Evolutionary conservation across 2,329 filamentous ascomycete genomes (phyloP).

Genomic region (Apiospora aurea): DNA sequence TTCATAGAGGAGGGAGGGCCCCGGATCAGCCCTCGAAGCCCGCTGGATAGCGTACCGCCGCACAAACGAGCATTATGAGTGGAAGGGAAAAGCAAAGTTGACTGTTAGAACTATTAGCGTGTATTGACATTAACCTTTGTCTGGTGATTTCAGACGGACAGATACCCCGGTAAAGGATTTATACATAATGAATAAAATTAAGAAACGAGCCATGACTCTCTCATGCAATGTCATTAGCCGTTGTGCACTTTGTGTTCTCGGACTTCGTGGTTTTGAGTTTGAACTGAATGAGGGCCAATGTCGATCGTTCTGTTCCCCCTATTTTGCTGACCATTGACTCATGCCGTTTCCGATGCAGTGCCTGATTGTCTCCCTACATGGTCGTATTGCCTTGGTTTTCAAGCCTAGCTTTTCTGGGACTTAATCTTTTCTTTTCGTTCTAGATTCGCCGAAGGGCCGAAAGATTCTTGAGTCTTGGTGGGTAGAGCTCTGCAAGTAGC

Average conservation of each 20-base stretch:
- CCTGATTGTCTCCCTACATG: not conserved
- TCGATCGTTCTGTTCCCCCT: not conserved
- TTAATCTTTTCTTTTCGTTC: not conserved
- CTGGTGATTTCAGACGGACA: not conserved
- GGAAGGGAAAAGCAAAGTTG: not conserved
- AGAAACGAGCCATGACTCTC: not conserved
- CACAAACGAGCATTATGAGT: not conserved
- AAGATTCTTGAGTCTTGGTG: not conserved
- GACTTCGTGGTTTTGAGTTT: not conserved
- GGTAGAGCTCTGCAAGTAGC: not conserved
- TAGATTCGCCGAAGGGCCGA: too few relatives aligned
- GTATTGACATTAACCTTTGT: not conserved
- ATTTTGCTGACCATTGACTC: not conserved
- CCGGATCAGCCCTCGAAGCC: not conserved
- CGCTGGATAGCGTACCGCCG: not conserved
- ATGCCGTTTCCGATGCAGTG: not conserved
- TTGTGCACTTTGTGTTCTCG: not conserved
- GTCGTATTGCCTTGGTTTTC: not conserved
- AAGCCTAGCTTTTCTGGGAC: not conserved
- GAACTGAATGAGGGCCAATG: not conserved
- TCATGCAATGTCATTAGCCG: not conserved
- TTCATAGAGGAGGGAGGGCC: slow-evolving; percentile 9
- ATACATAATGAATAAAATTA: not conserved
- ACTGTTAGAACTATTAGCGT: not conserved
- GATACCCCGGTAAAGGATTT: not conserved